Evolutionary conservation across 1,284 basidiomycete species (phyloP).

Genomic region (Melampsora larici-populina): DNA sequence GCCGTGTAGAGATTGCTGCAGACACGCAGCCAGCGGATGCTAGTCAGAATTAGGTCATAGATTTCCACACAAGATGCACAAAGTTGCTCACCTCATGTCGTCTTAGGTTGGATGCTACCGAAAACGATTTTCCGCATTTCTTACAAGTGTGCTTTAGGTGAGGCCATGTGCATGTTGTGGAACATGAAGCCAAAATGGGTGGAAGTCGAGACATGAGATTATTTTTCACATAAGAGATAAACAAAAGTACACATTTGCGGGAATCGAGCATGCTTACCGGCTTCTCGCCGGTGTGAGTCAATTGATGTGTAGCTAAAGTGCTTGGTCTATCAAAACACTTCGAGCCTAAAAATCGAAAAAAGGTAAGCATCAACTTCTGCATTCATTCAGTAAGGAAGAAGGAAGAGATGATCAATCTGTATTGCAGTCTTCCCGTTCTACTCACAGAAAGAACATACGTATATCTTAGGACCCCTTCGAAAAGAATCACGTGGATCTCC

Average conservation of each 20-base stretch:
- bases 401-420: too few relatives aligned
- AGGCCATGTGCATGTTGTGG: neutral
- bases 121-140: constrained; percentile 32
- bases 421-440: neutral
- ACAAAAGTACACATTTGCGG: neutral
- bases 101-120: constrained; percentile 32
- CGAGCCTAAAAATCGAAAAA: constrained; percentile 9
- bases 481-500: neutral
- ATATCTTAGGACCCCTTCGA: constrained; percentile 21
- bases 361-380: neutral
- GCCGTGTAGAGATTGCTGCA: constrained; percentile 22
- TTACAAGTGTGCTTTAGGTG: constrained; percentile 16
- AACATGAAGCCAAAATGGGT: neutral
- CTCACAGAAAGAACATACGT: constrained; percentile 31
- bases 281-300: constrained; percentile 35
- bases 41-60: neutral
- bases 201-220: neutral
- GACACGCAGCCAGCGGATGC: neutral
- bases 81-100: constrained; percentile 22
- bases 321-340: constrained; percentile 28
- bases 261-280: constrained; percentile 8
- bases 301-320: constrained; percentile 30
- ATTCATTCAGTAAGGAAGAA: too few relatives aligned
- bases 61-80: too few relatives aligned
- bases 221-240: neutral